phyloP scores from a whole-genome alignment of 768 basidiomycete species.

The Plicaturopsis crispa region DNA sequence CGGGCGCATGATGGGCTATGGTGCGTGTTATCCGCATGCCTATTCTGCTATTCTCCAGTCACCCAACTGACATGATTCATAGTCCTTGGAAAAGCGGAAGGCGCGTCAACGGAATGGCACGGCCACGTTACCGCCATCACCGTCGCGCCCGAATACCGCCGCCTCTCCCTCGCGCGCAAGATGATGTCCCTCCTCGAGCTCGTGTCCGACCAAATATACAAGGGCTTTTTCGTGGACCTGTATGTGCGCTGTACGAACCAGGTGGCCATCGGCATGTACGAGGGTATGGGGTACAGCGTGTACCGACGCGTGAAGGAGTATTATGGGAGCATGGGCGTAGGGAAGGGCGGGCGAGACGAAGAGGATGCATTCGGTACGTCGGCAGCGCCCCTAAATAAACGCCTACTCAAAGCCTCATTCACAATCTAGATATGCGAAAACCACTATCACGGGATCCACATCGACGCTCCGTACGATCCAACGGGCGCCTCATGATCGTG shows the following conservation, averaged over 20 bases:
- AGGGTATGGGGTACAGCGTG: constrained; percentile 88
- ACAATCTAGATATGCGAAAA: constrained; percentile 68
- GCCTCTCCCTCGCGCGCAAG: constrained; percentile 76
- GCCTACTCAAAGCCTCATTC: neutral
- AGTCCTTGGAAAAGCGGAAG: constrained; percentile 96
- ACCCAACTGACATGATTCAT: constrained; percentile 4
- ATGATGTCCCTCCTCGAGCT: constrained; percentile 85
- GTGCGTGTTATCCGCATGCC: constrained; percentile 35
- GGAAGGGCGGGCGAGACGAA: constrained; percentile 72
- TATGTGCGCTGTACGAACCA: constrained; percentile 87
- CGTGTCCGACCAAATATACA: constrained; percentile 75
- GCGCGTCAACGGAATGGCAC: constrained; percentile 68
- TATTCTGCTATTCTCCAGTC: neutral
- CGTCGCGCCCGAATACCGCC: constrained; percentile 89
- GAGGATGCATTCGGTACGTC: constrained; percentile 87
- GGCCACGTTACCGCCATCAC: constrained; percentile 95
- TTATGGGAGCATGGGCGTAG: constrained; percentile 70
- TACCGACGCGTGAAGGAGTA: constrained; percentile 88
- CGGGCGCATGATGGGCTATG: constrained; percentile 88
- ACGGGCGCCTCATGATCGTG: constrained; percentile 69
- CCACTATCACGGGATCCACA: constrained; percentile 55
- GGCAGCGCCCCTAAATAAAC: neutral
- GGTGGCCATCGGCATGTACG: constrained; percentile 87
- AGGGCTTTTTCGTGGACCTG: constrained; percentile 89
- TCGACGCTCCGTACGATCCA: constrained; percentile 60